Conservation (phyloP, 2,329 filamentous ascomycete genomes). For the Verticillium dahliae region DNA sequence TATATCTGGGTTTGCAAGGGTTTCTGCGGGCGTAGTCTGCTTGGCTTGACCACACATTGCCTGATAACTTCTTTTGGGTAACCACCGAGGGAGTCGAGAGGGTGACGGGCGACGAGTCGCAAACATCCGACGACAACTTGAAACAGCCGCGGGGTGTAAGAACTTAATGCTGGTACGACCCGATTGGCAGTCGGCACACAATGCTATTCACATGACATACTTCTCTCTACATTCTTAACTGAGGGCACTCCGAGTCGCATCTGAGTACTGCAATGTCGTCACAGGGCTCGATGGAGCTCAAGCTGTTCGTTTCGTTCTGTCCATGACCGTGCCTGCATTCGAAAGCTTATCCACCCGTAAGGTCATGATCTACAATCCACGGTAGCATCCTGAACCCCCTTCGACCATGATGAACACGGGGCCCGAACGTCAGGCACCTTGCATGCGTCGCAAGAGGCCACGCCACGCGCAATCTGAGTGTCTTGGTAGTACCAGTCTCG, state of each 20-base stretch:
- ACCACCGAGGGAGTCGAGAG: neutral
- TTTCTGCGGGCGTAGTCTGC: too few species aligned
- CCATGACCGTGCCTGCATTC: neutral
- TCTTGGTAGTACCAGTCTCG: neutral
- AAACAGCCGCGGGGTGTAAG: too few species aligned
- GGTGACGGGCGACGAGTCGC: too few species aligned
- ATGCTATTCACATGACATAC: neutral
- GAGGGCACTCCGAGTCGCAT: neutral
- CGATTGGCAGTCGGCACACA: neutral
- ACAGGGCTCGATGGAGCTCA: neutral
- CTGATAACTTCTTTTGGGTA: neutral
- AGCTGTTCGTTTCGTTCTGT: neutral
- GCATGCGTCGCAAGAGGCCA: neutral
- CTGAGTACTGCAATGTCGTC: neutral
- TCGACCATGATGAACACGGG: neutral
- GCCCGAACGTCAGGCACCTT: neutral
- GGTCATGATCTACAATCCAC: neutral
- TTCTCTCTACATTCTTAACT: neutral
- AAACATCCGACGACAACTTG: too few species aligned
- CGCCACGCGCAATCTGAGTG: neutral
- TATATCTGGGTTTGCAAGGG: neutral
- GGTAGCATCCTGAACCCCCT: neutral
- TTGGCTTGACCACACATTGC: neutral
- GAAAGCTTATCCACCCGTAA: neutral
- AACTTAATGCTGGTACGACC: too few species aligned